Evolutionary conservation across 2,329 filamentous ascomycete genomes (phyloP).

Genomic region (Rutstroemia sp.): DNA sequence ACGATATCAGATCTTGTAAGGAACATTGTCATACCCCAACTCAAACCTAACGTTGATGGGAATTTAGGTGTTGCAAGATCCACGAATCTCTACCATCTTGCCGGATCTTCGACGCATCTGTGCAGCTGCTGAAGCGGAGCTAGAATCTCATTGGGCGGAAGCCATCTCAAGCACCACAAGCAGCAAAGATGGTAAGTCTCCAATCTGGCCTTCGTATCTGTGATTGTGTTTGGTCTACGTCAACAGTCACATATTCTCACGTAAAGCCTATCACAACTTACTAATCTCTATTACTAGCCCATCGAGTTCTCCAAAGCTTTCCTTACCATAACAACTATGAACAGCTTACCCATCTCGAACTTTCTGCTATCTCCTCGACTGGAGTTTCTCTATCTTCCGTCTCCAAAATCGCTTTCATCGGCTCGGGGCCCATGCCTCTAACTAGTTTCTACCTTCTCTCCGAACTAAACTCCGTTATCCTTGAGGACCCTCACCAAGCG

Average conservation of each 20-base stretch:
- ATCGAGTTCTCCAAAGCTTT: constrained; percentile 28
- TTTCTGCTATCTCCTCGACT: constrained; percentile 33
- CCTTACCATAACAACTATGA: constrained; percentile 44
- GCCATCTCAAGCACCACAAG: constrained; percentile 25
- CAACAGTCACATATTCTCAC: not conserved
- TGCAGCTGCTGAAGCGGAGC: constrained; percentile 36
- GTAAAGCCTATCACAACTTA: not conserved
- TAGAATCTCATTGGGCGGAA: constrained; percentile 39
- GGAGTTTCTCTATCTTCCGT: constrained; percentile 25
- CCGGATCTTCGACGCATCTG: constrained; percentile 36
- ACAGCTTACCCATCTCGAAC: constrained; percentile 40
- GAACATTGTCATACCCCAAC: not conserved
- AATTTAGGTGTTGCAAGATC: constrained; percentile 31
- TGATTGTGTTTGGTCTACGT: not conserved
- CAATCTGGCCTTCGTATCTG: not conserved
- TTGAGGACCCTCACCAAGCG: not conserved
- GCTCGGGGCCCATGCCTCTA: constrained; percentile 42
- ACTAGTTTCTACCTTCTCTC: constrained; percentile 39
- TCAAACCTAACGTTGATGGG: not conserved
- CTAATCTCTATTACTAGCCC: constrained; percentile 23
- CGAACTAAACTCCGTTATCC: constrained; percentile 23
- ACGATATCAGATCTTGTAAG: not conserved
- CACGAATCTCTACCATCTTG: constrained; percentile 29
- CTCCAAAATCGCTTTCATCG: constrained; percentile 38
- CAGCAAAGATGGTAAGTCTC: constrained; percentile 14